Conservation (phyloP, 2,329 filamentous ascomycete genomes). For the Grosmannia clavigera region DNA sequence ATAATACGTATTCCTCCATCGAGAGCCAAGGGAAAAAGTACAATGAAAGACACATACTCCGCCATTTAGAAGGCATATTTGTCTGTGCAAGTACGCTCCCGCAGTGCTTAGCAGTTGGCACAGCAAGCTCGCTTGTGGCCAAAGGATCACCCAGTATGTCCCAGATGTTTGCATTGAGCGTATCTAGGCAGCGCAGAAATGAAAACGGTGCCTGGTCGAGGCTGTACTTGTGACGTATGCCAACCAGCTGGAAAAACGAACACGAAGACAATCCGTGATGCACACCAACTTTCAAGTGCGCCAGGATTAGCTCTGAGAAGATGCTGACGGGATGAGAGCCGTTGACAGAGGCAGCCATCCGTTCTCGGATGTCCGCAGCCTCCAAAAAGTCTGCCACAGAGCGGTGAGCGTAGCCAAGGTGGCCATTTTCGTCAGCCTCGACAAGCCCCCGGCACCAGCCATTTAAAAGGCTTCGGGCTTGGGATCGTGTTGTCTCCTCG, state of each 20-base stretch:
- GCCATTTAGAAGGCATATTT: background rate
- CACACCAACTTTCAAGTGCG: background rate
- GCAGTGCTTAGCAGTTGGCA: background rate
- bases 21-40: background rate
- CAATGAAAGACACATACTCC: background rate
- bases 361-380: background rate
- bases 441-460: background rate
- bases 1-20: background rate
- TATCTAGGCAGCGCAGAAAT: background rate
- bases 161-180: background rate
- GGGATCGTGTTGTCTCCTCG: background rate
- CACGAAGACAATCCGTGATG: background rate
- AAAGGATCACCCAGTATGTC: background rate
- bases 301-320: background rate
- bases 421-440: background rate
- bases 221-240: background rate
- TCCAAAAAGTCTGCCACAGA: background rate
- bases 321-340: background rate
- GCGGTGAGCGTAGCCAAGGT: background rate
- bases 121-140: background rate
- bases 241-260: background rate
- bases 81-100: background rate
- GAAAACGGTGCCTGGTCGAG: background rate
- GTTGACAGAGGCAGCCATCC: background rate
- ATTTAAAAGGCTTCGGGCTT: background rate